Base-by-base conservation (phyloP, 2,329 filamentous ascomycete genomes). In the Colletotrichum sp. region DNA sequence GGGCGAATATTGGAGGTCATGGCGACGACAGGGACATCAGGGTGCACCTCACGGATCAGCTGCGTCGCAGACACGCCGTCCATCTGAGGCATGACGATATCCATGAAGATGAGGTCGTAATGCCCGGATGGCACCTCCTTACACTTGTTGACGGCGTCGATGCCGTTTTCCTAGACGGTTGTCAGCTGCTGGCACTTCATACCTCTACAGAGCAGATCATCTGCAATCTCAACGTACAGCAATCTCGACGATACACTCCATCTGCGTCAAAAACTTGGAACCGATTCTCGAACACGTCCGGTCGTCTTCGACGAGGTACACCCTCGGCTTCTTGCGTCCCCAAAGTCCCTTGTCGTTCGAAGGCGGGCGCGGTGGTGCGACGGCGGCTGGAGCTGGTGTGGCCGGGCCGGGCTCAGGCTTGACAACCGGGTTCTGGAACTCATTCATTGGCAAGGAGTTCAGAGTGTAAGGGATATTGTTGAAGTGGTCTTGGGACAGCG, bases 1-100 rank as follows among this genome's bases (percentile, higher is more conserved):
- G 95, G 96, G 78, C 97, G 92, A 78, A 99, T 99, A 82, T 99
- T 99, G 5, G 96, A 98, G 5, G 97, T 99, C 97, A 99, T 99
- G 63, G 97, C 97, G 75, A 99, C 95, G 80, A 99, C 98, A 0
- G 97, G 97, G 24, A 95, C 93, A 8, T 93, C 92, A 49, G 92
- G 92, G 78, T 96, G 93, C 77, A 96, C 95, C 82, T 98, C 95
- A 69, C 96, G 93, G 79, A 99, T 98, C 77, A 98, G 92, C 81
- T 97, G 95, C 73, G 96, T 98, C 4, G 97, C 96, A 18, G 96
- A 98, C 8, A 99, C 96, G 79, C 97, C 97, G 81, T 99, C 97
- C 70, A 99, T 89, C 78, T 96, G 94, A 8, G 97, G 97, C 97
- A 99, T 99, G 80, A 99, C 98, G 78, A 99, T 96, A 82, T 97